phyloP scores from a whole-genome alignment of 208 protist species.

The Leishmania braziliensis region DNA sequence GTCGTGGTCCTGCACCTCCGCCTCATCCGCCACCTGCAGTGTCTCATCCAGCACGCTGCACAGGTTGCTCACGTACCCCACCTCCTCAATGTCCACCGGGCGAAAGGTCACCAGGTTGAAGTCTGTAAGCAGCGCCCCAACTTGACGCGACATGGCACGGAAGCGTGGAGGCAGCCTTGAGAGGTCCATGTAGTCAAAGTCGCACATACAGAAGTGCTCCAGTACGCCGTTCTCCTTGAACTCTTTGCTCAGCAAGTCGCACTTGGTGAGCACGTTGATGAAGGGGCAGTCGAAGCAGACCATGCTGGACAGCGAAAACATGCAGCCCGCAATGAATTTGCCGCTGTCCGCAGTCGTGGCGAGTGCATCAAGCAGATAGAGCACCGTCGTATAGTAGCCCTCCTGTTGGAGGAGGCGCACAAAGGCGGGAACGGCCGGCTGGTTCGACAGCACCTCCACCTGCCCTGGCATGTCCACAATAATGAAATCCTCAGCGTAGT shows the following conservation, averaged over 20 bases:
- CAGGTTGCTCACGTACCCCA: conserved; percentile 70
- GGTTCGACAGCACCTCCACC: conserved; percentile 99
- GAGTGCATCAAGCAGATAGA: conserved; percentile 88
- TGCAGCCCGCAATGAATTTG: conserved; percentile 92
- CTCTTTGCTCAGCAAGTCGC: conserved; percentile 76
- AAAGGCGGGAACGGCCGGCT: conserved; percentile 90
- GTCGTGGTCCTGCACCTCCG: conserved; percentile 83
- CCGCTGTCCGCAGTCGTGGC: conserved; percentile 82
- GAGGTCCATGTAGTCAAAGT: conserved; percentile 88
- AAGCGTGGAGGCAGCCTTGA: conserved; percentile 62
- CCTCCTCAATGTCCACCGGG: conserved; percentile 79
- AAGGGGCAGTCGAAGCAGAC: conserved; percentile 92
- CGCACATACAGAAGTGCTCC: conserved; percentile 88
- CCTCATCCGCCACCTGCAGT: conserved; percentile 87
- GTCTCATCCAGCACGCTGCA: conserved; percentile 79
- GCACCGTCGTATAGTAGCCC: conserved; percentile 81
- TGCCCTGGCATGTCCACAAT: conserved; percentile 99
- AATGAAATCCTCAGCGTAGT: conserved; percentile 96
- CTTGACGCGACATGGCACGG: conserved; percentile 68
- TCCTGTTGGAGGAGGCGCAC: conserved; percentile 79
- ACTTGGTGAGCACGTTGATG: conserved; percentile 92
- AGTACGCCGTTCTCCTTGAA: conserved; percentile 68
- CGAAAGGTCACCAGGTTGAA: conserved; percentile 87
- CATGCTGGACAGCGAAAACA: conserved; percentile 92
- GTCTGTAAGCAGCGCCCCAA: conserved; percentile 72